phyloP scores from a whole-genome alignment of 768 basidiomycete species.

The Fomitopsis pulvina region DNA sequence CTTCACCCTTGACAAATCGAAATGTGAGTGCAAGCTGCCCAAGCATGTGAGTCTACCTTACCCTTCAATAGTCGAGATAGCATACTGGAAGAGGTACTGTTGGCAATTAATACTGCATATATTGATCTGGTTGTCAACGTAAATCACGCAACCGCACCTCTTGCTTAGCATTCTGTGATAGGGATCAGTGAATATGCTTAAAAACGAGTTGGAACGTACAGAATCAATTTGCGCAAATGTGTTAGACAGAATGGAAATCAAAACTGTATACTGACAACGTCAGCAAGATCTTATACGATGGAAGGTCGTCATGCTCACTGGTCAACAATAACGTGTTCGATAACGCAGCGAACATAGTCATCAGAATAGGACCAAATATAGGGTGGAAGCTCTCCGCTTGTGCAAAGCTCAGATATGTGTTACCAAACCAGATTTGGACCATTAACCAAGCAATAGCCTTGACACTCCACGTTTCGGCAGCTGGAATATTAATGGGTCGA shows the following conservation, averaged over 20 bases:
- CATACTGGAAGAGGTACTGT: conserved; percentile 82
- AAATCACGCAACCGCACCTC: conserved; percentile 33
- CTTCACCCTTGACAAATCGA: conserved; percentile 56
- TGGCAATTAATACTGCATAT: background rate
- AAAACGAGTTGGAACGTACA: conserved; percentile 26
- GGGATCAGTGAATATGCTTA: background rate
- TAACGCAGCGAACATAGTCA: conserved; percentile 74
- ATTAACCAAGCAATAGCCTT: conserved; percentile 74
- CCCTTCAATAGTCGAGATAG: conserved; percentile 87
- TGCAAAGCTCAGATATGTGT: conserved; percentile 50
- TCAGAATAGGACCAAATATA: conserved; percentile 70
- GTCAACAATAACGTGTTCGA: conserved; percentile 76
- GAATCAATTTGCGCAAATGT: conserved; percentile 76
- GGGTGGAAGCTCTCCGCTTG: conserved; percentile 39
- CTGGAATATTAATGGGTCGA: conserved; percentile 8
- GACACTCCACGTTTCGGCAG: conserved; percentile 29
- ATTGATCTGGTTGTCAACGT: too few species aligned
- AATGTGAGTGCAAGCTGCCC: conserved; percentile 1
- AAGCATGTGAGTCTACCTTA: conserved; percentile 21
- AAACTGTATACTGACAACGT: conserved; percentile 27
- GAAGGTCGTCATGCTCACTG: conserved; percentile 39
- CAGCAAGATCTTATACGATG: conserved; percentile 25
- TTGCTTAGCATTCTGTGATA: conserved; percentile 46
- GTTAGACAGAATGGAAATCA: conserved; percentile 89
- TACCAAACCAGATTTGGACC: conserved; percentile 85